These are phyloP conservation scores for Sporothrix globosa DNA, from an alignment of 2,329 filamentous ascomycete species.

Conservation along the genomic window DNA sequence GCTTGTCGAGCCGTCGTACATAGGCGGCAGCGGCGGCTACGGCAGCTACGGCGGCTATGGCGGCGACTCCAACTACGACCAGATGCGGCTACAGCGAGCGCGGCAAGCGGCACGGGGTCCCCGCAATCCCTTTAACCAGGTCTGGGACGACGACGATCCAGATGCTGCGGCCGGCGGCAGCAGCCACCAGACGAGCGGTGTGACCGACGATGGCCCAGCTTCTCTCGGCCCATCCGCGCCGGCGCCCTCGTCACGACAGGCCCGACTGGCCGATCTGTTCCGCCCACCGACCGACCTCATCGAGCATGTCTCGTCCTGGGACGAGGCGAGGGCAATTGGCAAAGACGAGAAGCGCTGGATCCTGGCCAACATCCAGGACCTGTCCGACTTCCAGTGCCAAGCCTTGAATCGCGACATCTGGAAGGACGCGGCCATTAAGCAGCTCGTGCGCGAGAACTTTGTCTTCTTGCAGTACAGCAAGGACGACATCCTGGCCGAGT, in stretches of 20 bases:
- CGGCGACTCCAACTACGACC: conserved; percentile 52
- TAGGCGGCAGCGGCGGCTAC: conserved; percentile 49
- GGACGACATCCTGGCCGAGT: conserved; percentile 73
- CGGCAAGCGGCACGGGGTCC: conserved; percentile 38
- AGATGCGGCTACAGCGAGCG: conserved; percentile 59
- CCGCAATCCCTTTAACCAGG: conserved; percentile 47
- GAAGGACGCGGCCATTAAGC: conserved; percentile 79
- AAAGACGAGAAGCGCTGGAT: conserved; percentile 93
- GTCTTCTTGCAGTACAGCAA: conserved; percentile 95
- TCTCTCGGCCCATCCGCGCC: not conserved
- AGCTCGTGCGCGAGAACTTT: conserved; percentile 88
- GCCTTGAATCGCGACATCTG: conserved; percentile 92
- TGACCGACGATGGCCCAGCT: not conserved
- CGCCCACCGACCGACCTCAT: conserved; percentile 92
- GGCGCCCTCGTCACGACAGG: conserved; percentile 28
- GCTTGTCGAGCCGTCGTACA: conserved; percentile 72
- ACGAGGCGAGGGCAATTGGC: conserved; percentile 79
- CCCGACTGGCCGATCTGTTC: conserved; percentile 84
- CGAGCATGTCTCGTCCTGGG: conserved; percentile 67
- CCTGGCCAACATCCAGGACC: conserved; percentile 91
- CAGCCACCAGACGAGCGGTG: conserved; percentile 29
- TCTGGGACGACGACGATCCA: conserved; percentile 45
- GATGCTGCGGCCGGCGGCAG: conserved; percentile 17
- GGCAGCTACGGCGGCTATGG: conserved; percentile 51
- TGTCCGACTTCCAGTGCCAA: conserved; percentile 92